Conservation (phyloP, 2,329 filamentous ascomycete genomes). For the Hirsutella minnesotensis region DNA sequence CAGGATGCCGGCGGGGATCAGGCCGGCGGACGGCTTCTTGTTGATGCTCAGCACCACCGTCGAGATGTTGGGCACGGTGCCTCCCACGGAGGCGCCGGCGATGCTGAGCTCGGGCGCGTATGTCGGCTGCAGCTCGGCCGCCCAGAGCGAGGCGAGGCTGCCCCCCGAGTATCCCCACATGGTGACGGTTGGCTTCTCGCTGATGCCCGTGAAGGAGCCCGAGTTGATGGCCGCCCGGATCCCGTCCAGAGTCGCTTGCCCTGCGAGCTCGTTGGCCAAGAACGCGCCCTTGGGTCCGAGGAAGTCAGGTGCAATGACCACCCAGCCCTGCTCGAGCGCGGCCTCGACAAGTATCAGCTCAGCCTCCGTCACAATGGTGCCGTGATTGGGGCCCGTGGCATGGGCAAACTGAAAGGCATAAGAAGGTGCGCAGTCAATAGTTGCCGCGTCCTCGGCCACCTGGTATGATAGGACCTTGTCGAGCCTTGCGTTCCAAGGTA, state of each 20-base stretch:
- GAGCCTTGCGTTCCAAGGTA: conserved; percentile 18
- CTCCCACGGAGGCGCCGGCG: conserved; percentile 14
- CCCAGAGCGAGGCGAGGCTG: conserved; percentile 10
- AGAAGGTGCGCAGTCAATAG: conserved; percentile 20
- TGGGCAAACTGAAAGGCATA: conserved; percentile 11
- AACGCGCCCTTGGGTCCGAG: conserved; percentile 31
- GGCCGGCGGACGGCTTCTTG: conserved; percentile 6
- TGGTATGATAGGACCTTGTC: conserved; percentile 28
- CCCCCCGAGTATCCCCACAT: conserved; percentile 29
- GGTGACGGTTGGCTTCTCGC: conserved; percentile 19
- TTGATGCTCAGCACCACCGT: conserved; percentile 9
- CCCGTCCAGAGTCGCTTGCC: conserved; percentile 29
- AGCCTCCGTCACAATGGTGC: conserved; percentile 15
- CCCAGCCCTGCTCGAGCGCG: conserved; percentile 29
- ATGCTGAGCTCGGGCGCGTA: conserved; percentile 14
- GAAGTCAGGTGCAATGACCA: conserved; percentile 35
- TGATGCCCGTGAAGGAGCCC: conserved; percentile 16
- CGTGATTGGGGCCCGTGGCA: conserved; percentile 13
- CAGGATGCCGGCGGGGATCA: conserved; percentile 10
- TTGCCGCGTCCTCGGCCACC: conserved; percentile 25
- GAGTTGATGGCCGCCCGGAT: conserved; percentile 26
- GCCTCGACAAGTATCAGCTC: conserved; percentile 12
- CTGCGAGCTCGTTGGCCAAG: conserved; percentile 25
- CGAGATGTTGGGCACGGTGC: conserved; percentile 10
- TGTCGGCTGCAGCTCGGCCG: conserved; percentile 12